Percentiles rank a stretch among this genome's conserved stretches.
Evolutionary conservation across 345 rosid genomes (phyloP).

Genomic region (Heritiera littoralis): DNA sequence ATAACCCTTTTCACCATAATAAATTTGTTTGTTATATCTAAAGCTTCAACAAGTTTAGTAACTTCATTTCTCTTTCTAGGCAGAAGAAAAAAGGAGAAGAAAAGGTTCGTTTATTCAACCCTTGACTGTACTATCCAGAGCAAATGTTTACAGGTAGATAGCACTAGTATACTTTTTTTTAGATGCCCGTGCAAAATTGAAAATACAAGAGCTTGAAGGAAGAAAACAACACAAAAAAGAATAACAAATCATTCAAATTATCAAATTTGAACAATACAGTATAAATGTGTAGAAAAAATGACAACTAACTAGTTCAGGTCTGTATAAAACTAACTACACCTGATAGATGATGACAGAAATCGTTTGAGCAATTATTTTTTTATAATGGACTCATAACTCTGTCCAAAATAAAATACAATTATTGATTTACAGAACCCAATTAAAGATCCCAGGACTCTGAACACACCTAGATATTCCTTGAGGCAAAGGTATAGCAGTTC

Average conservation of each 20-base stretch:
- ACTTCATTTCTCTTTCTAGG: background rate
- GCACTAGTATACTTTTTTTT: background rate
- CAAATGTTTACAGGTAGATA: background rate
- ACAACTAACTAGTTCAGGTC: conserved; percentile 20
- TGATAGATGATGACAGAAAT: conserved; percentile 29
- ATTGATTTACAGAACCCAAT: conserved; percentile 59
- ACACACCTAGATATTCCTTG: conserved; percentile 99
- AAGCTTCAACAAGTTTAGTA: conserved; percentile 3
- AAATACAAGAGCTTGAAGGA: background rate
- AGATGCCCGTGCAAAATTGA: conserved; percentile 15
- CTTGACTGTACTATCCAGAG: conserved; percentile 3
- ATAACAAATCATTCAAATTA: conserved; percentile 15
- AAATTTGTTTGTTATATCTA: background rate
- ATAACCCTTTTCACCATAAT: background rate
- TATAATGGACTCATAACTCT: conserved; percentile 31
- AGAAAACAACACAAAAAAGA: background rate
- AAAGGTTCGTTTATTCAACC: background rate
- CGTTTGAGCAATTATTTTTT: conserved; percentile 31
- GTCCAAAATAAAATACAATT: conserved; percentile 44
- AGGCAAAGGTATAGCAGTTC: conserved; percentile 77
- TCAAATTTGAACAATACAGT: conserved; percentile 15
- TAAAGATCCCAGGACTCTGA: conserved; percentile 80
- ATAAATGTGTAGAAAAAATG: conserved; percentile 15
- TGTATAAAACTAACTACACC: conserved; percentile 40
- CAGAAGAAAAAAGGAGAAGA: background rate